Evolutionary conservation across 2,329 filamentous ascomycete genomes (phyloP).

Genomic region (Cadophora malorum): DNA sequence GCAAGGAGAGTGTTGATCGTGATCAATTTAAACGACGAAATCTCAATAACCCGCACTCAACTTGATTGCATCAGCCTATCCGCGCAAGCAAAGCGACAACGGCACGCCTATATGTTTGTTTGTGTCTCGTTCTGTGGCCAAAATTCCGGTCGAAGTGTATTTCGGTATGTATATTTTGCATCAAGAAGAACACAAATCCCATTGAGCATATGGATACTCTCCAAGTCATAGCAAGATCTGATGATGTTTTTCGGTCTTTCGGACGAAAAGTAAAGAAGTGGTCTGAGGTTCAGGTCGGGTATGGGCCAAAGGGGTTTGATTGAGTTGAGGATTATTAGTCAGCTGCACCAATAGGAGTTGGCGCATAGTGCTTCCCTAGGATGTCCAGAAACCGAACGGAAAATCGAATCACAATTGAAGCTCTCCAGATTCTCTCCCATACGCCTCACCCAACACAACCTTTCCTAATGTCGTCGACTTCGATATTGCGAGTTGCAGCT

Average conservation of each 20-base stretch:
- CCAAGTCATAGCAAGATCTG: not conserved
- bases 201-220: not conserved
- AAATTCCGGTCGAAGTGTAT: too few species aligned
- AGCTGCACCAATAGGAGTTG: slow-evolving; percentile 18
- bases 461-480: slow-evolving; percentile 67
- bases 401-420: slow-evolving; percentile 21
- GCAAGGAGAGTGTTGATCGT: not conserved
- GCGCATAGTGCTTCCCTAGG: not conserved
- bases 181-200: too few species aligned
- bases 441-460: slow-evolving; percentile 33
- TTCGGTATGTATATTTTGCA: too few species aligned
- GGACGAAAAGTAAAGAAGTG: slow-evolving; percentile 2
- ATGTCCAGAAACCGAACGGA: slow-evolving; percentile 19
- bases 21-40: too few species aligned
- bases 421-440: slow-evolving; percentile 26
- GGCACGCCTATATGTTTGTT: too few species aligned
- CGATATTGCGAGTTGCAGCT: slow-evolving; percentile 73
- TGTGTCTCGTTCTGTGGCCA: too few species aligned
- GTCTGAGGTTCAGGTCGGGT: slow-evolving; percentile 5
- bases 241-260: not conserved
- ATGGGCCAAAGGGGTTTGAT: slow-evolving; percentile 4
- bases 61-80: not conserved
- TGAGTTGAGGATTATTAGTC: not conserved
- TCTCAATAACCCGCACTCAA: not conserved
- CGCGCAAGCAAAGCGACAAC: not conserved